A percentile compares a stretch with the other conserved stretches of the same genome.
Evolutionary conservation across 83 land plant species (phyloP).

Genomic region (Picea abies): DNA sequence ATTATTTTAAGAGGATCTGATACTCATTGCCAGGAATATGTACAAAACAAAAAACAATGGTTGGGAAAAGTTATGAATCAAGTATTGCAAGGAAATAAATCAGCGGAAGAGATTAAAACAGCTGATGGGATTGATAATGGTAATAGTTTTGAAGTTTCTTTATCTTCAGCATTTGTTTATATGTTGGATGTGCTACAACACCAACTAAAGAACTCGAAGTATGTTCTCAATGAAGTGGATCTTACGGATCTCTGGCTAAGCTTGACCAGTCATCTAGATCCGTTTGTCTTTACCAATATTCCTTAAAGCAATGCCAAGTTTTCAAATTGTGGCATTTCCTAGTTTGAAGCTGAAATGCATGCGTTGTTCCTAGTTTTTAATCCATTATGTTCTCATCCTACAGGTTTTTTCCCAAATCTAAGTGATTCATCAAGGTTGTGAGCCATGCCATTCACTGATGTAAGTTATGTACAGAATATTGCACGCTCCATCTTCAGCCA

Average conservation of each 20-base stretch:
- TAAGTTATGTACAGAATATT: conserved; percentile 10
- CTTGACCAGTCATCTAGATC: conserved; percentile 71
- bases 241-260: conserved; percentile 73
- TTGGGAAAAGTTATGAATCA: conserved; percentile 29
- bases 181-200: conserved; percentile 77
- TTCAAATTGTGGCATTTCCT: conserved; percentile 51
- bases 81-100: background rate
- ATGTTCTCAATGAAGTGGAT: conserved; percentile 57
- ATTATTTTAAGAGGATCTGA: conserved; percentile 84
- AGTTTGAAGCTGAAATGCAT: conserved; percentile 62
- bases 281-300: conserved; percentile 54
- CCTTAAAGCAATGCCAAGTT: conserved; percentile 60
- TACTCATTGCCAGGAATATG: conserved; percentile 61
- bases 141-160: conserved; percentile 16
- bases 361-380: conserved; percentile 47
- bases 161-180: conserved; percentile 62
- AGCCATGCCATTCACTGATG: conserved; percentile 42
- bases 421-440: conserved; percentile 63
- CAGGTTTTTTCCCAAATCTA: conserved; percentile 74
- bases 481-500: conserved; percentile 4
- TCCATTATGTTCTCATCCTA: conserved; percentile 82
- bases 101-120: background rate
- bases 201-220: conserved; percentile 49
- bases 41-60: conserved; percentile 63
- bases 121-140: conserved; percentile 22